These are phyloP conservation scores for Naematelia aurantialba DNA, from an alignment of 768 basidiomycete genomes.

Conservation along the genomic window DNA sequence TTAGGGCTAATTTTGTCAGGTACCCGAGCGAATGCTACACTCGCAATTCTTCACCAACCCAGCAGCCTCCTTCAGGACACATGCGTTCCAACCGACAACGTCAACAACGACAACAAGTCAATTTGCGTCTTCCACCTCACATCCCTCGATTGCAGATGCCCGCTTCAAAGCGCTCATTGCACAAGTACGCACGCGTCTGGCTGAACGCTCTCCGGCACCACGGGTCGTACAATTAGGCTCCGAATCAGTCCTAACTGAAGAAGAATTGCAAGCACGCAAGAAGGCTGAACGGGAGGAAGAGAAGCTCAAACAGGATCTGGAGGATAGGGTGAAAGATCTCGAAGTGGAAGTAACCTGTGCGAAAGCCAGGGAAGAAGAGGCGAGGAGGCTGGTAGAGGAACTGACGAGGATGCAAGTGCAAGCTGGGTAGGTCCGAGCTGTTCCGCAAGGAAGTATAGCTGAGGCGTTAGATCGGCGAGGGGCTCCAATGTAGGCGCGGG, in stretches of 20 bases:
- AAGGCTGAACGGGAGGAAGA: slow-evolving; percentile 30
- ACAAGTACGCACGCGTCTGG: slow-evolving; percentile 23
- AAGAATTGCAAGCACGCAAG: slow-evolving; percentile 29
- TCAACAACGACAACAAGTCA: slow-evolving; percentile 12
- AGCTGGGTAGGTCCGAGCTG: slow-evolving; percentile 1
- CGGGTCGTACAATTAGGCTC: neutral
- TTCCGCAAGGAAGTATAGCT: neutral
- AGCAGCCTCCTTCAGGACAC: slow-evolving; percentile 1
- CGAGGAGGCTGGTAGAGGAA: slow-evolving; percentile 32
- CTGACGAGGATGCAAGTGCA: slow-evolving; percentile 23
- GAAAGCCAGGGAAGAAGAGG: slow-evolving; percentile 36
- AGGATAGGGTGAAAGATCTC: slow-evolving; percentile 44
- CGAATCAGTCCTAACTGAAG: slow-evolving; percentile 3
- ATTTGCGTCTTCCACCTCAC: slow-evolving; percentile 41
- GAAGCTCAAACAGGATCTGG: slow-evolving; percentile 30
- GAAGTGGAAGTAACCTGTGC: slow-evolving; percentile 39
- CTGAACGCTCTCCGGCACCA: slow-evolving; percentile 16
- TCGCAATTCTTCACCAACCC: slow-evolving; percentile 40
- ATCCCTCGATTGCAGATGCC: slow-evolving; percentile 41
- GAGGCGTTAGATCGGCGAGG: slow-evolving; percentile 1
- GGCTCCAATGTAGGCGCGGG: slow-evolving; percentile 5
- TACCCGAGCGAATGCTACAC: slow-evolving; percentile 35
- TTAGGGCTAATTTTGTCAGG: slow-evolving; percentile 13
- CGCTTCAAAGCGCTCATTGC: slow-evolving; percentile 35
- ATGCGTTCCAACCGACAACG: slow-evolving; percentile 4